A percentile compares a stretch with the other conserved stretches of the same genome.
Evolutionary conservation across 2,329 filamentous ascomycete genomes (phyloP).

Genomic region (Amylocarpus encephaloides): DNA sequence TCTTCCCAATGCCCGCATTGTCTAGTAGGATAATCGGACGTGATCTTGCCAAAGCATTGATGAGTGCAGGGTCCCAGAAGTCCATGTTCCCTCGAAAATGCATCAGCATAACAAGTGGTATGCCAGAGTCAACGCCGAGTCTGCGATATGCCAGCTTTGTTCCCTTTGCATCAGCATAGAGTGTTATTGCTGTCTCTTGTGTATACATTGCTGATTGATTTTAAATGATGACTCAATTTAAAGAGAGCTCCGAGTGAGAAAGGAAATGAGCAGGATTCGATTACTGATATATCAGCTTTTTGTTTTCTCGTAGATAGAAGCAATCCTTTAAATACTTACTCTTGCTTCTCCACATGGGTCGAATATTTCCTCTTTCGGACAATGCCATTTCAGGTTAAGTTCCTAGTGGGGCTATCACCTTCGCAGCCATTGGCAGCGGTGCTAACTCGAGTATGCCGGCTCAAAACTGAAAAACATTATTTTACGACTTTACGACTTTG

Average conservation of each 20-base stretch:
- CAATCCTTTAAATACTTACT: no score
- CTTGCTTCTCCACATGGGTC: not conserved
- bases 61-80: constrained; percentile 27
- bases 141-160: constrained; percentile 24
- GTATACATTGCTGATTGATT: constrained; percentile 17
- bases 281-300: not conserved
- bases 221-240: not conserved
- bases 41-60: constrained; percentile 30
- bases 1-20: constrained; percentile 33
- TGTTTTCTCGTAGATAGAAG: no score
- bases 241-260: constrained; percentile 8
- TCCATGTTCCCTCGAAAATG: constrained; percentile 29
- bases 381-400: not conserved
- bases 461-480: no score
- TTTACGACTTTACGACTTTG: no score
- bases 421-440: no score
- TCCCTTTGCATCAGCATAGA: constrained; percentile 19
- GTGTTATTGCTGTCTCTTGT: constrained; percentile 21
- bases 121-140: constrained; percentile 15
- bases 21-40: constrained; percentile 34
- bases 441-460: no score
- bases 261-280: not conserved
- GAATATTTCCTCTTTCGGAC: not conserved
- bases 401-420: no score
- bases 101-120: constrained; percentile 25